Evolutionary conservation across 208 protist species (phyloP).

Genomic region (Crithidia bombi): DNA sequence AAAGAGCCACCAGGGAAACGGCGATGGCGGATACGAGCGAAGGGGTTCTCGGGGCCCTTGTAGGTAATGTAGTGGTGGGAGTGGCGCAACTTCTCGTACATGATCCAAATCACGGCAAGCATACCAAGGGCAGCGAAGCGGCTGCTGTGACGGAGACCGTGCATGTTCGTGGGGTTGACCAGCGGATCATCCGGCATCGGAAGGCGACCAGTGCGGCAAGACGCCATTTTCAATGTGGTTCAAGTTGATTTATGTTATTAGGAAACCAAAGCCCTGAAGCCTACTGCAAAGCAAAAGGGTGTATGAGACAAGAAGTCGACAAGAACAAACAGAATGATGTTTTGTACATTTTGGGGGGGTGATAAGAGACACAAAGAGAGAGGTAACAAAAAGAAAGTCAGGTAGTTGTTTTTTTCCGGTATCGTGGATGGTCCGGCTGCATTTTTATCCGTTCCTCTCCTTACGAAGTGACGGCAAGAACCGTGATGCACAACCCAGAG

Average conservation of each 20-base stretch:
- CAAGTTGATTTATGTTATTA: neutral
- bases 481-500: no score
- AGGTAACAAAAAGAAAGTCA: neutral
- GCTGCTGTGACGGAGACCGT: conserved; percentile 64
- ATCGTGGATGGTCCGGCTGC: no score
- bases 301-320: neutral
- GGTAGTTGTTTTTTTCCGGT: no score
- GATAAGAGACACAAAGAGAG: conserved; percentile 1
- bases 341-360: neutral
- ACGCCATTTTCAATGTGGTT: conserved; percentile 41
- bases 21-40: conserved; percentile 82
- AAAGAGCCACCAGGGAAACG: conserved; percentile 81
- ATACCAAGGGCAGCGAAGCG: conserved; percentile 64
- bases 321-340: neutral
- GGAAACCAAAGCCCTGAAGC: neutral
- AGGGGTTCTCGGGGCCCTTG: conserved; percentile 87
- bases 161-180: conserved; percentile 55
- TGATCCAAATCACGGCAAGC: conserved; percentile 74
- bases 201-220: conserved; percentile 78
- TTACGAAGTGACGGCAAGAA: no score
- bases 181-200: conserved; percentile 87
- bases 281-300: neutral
- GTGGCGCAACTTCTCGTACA: conserved; percentile 83
- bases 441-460: no score
- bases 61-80: conserved; percentile 85